Conservation (phyloP, 2,329 filamentous ascomycete species). For the Scortechinia acanthostroma region DNA sequence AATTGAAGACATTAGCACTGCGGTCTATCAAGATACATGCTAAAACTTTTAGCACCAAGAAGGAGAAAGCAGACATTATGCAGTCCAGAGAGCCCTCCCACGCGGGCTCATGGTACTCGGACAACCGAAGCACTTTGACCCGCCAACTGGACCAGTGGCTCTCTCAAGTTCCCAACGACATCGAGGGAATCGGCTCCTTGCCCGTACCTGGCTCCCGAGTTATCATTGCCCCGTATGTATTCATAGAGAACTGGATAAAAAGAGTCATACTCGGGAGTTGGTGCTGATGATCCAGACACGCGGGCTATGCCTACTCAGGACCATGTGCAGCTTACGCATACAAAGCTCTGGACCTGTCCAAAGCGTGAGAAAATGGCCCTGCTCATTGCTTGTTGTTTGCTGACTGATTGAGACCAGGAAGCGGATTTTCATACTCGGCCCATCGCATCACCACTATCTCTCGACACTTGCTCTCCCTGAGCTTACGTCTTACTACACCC, state of each 20-base stretch:
- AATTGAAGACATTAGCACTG: too few species aligned
- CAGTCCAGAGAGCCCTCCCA: conserved; percentile 31
- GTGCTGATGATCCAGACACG: conserved; percentile 57
- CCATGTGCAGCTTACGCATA: conserved; percentile 92
- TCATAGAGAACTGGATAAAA: conserved; percentile 7
- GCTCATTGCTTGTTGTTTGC: neutral
- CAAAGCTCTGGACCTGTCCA: conserved; percentile 74
- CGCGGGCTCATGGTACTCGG: conserved; percentile 82
- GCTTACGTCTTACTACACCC: conserved; percentile 67
- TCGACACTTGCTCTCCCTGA: conserved; percentile 69
- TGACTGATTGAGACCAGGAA: conserved; percentile 33
- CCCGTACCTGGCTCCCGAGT: conserved; percentile 72
- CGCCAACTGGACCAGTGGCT: conserved; percentile 70
- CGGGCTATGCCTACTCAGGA: conserved; percentile 88
- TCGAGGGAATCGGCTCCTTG: conserved; percentile 45
- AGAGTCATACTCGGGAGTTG: too few species aligned
- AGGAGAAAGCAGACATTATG: neutral
- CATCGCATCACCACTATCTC: conserved; percentile 82
- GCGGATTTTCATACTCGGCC: conserved; percentile 84
- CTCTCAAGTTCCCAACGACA: conserved; percentile 56
- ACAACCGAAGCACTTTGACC: conserved; percentile 48
- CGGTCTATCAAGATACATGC: too few species aligned
- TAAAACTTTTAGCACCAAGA: too few species aligned
- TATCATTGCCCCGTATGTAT: conserved; percentile 83
- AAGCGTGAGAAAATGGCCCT: conserved; percentile 29